Percentiles rank a stretch among this genome's conserved stretches.
Conservation (phyloP, 139 green algal genomes). For the Chlamydomonas sphaeroides region DNA sequence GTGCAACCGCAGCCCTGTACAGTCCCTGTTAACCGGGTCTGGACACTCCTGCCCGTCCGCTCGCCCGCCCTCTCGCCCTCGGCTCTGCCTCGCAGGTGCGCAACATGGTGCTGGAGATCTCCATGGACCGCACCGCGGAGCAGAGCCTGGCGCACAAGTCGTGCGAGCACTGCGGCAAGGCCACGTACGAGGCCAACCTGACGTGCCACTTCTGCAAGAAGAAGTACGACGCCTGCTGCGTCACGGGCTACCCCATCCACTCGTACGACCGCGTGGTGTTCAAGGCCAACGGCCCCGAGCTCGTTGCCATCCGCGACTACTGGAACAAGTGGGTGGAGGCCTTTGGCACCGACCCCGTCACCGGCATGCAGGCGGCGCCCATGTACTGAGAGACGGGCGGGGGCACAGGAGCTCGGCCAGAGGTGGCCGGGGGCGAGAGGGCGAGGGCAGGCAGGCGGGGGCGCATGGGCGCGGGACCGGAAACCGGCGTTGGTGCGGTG, state of each 20-base stretch:
- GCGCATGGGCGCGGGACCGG: too few species aligned
- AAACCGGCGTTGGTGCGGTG: too few species aligned
- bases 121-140: slow-evolving; percentile 75
- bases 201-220: slow-evolving; percentile 74
- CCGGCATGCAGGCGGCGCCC: slow-evolving; percentile 47
- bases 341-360: slow-evolving; percentile 69
- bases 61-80: too few species aligned
- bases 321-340: slow-evolving; percentile 75
- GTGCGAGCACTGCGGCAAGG: slow-evolving; percentile 72
- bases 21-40: too few species aligned
- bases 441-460: too few species aligned
- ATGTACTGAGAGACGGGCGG: slow-evolving; percentile 50
- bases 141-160: slow-evolving; percentile 59
- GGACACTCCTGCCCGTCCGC: too few species aligned
- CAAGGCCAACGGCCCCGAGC: slow-evolving; percentile 48
- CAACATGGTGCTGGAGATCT: slow-evolving; percentile 75
- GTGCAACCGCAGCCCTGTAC: too few species aligned
- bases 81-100: slow-evolving; percentile 69
- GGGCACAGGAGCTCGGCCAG: too few species aligned
- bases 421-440: too few species aligned
- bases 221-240: slow-evolving; percentile 62
- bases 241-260: slow-evolving; percentile 74
- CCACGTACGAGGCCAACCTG: slow-evolving; percentile 74
- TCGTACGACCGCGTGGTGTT: slow-evolving; percentile 56
- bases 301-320: slow-evolving; percentile 61